phyloP scores from a whole-genome alignment of 148 eudicot genomes.

The Persicaria maculosa region DNA sequence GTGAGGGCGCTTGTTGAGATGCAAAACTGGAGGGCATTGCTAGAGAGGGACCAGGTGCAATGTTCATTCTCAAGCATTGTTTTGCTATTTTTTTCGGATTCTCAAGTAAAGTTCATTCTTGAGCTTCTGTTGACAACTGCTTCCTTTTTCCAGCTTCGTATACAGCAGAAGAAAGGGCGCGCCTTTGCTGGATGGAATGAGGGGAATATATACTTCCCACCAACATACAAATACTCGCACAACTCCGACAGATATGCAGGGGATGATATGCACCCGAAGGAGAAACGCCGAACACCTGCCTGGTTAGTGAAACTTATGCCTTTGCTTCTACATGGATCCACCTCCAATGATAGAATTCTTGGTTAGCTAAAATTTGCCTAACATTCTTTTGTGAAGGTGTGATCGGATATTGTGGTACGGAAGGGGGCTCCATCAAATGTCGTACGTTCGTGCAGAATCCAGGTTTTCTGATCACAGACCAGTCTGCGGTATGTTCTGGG shows the following conservation, averaged over 20 bases:
- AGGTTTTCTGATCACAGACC: conserved; percentile 93
- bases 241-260: conserved; percentile 96
- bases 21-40: conserved; percentile 96
- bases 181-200: conserved; percentile 91
- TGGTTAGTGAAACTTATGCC: conserved; percentile 38
- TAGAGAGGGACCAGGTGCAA: conserved; percentile 86
- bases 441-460: conserved; percentile 86
- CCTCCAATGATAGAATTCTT: not conserved
- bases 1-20: conserved; percentile 93
- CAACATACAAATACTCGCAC: conserved; percentile 90
- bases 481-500: conserved; percentile 80
- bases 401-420: conserved; percentile 87
- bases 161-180: conserved; percentile 83
- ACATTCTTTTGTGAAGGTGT: conserved; percentile 48
- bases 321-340: not conserved
- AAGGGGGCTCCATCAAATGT: conserved; percentile 76
- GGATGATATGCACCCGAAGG: conserved; percentile 78
- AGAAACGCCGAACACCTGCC: conserved; percentile 92
- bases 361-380: not conserved
- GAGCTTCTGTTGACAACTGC: conserved; percentile 6
- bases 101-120: not conserved
- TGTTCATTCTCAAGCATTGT: not conserved
- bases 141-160: conserved; percentile 51
- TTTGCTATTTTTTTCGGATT: not conserved
- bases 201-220: conserved; percentile 95